phyloP scores from a whole-genome alignment of 306 rosid species.

The Cajanus cajan region DNA sequence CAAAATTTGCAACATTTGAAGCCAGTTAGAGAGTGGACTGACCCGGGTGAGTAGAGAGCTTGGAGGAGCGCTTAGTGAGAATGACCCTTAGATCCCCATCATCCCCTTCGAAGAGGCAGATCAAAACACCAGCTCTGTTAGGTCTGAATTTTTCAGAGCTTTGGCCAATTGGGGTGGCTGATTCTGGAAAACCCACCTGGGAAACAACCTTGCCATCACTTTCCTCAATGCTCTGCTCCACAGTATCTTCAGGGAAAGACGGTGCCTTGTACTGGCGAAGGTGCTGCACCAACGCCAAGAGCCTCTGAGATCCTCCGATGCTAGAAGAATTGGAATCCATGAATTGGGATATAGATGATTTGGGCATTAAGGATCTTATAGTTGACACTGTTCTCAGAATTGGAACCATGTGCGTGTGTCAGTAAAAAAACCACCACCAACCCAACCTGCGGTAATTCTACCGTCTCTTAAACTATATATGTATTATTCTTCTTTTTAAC shows the following conservation, averaged over 20 bases:
- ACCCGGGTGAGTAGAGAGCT: constrained; percentile 87
- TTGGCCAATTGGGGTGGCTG: constrained; percentile 54
- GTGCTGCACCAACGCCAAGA: constrained; percentile 65
- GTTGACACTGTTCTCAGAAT: constrained; percentile 46
- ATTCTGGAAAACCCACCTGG: constrained; percentile 82
- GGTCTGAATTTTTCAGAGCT: constrained; percentile 56
- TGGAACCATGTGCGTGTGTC: constrained; percentile 50
- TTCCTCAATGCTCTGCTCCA: constrained; percentile 61
- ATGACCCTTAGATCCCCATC: constrained; percentile 85
- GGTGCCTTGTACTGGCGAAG: constrained; percentile 88
- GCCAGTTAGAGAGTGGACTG: neutral
- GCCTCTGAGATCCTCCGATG: constrained; percentile 44
- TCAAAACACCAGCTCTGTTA: constrained; percentile 83
- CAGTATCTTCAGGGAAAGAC: constrained; percentile 50
- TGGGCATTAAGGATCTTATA: constrained; percentile 24
- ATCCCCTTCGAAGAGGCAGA: constrained; percentile 86
- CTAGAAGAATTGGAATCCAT: constrained; percentile 59
- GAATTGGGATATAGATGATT: constrained; percentile 30
- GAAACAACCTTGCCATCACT: constrained; percentile 66
- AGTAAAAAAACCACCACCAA: neutral
- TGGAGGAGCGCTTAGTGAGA: constrained; percentile 79
- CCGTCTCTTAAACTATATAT: neutral
- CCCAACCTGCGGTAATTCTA: neutral
- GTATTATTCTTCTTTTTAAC: neutral
- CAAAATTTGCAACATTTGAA: no score